Evolutionary conservation across 805 yeast genomes (phyloP).

Genomic region (Jamesozyma rosinii): DNA sequence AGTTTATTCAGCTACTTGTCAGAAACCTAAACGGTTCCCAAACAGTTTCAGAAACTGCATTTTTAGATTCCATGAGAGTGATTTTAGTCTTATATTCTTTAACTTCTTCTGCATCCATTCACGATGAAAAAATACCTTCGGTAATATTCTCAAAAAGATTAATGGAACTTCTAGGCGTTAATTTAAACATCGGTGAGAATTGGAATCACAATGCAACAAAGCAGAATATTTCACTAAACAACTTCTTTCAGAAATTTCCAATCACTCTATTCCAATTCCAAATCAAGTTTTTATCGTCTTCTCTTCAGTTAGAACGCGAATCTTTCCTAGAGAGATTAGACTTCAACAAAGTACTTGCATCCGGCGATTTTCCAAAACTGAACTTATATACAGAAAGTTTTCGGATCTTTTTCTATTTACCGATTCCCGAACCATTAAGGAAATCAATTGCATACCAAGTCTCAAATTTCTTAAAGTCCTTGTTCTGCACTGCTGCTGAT

Average conservation of each 20-base stretch:
- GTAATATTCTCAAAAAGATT: constrained; percentile 18
- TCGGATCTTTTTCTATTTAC: constrained; percentile 28
- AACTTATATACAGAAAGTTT: constrained; percentile 33
- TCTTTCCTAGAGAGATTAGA: constrained; percentile 23
- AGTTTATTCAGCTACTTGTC: constrained; percentile 18
- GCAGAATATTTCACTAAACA: constrained; percentile 9
- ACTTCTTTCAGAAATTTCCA: constrained; percentile 2
- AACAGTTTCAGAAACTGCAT: constrained; percentile 18
- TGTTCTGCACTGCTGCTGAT: constrained; percentile 24
- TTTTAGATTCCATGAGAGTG: constrained; percentile 20
- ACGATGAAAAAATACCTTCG: constrained; percentile 9
- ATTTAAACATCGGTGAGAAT: constrained; percentile 16
- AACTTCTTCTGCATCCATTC: constrained; percentile 15
- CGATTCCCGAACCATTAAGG: constrained; percentile 20
- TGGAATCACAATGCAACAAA: constrained; percentile 13
- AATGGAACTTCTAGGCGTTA: constrained; percentile 13
- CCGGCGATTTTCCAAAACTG: constrained; percentile 18
- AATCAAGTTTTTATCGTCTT: constrained; percentile 27
- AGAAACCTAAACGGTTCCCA: constrained; percentile 23
- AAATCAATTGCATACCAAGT: constrained; percentile 22
- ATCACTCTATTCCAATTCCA: constrained; percentile 13
- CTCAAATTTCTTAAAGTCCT: constrained; percentile 27
- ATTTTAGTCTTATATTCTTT: constrained; percentile 15
- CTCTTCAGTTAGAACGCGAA: constrained; percentile 27
- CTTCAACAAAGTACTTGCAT: constrained; percentile 9